A percentile compares a stretch with the other conserved stretches of the same genome.
Evolutionary conservation across 345 rosid species (phyloP).

Genomic region (Gynandropsis gynandra): DNA sequence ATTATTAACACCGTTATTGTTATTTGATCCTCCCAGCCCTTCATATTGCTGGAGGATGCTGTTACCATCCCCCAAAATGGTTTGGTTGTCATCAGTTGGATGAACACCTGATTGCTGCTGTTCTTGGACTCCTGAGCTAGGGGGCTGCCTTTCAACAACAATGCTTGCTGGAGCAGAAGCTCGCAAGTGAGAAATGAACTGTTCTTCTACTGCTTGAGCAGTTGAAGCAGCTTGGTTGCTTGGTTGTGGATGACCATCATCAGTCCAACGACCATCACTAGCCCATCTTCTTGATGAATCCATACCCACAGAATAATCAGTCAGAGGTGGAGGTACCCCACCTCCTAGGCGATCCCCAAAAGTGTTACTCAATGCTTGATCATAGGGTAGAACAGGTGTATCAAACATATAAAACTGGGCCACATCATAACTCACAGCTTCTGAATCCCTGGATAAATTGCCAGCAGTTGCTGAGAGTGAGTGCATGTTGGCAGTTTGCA

Average conservation of each 20-base stretch:
- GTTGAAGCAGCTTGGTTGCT: conserved; percentile 68
- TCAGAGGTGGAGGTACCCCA: conserved; percentile 68
- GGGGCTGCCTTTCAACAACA: conserved; percentile 52
- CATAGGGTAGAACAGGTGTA: conserved; percentile 78
- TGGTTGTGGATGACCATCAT: conserved; percentile 94
- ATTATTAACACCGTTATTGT: conserved; percentile 32
- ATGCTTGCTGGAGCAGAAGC: conserved; percentile 38
- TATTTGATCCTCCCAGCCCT: conserved; percentile 42
- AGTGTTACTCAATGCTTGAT: conserved; percentile 54
- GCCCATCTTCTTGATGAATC: conserved; percentile 78
- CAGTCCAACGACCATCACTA: conserved; percentile 89
- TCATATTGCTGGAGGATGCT: conserved; percentile 41
- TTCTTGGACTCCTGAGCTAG: conserved; percentile 54
- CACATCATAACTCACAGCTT: conserved; percentile 66
- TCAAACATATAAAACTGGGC: conserved; percentile 90
- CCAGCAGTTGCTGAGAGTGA: conserved; percentile 63
- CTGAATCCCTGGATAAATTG: conserved; percentile 68
- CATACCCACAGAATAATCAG: conserved; percentile 75
- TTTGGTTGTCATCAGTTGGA: conserved; percentile 39
- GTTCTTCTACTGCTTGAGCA: conserved; percentile 86
- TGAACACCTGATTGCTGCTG: conserved; percentile 40
- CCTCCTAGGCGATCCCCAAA: conserved; percentile 64
- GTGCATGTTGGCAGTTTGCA: conserved; percentile 57
- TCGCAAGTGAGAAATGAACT: conserved; percentile 59
- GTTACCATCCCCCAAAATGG: conserved; percentile 36